Percentiles rank a stretch among this genome's conserved stretches.
These are phyloP conservation scores for Coemansia brasiliensis DNA, from an alignment of 192 early-diverging fungal species.

Conservation along the genomic window DNA sequence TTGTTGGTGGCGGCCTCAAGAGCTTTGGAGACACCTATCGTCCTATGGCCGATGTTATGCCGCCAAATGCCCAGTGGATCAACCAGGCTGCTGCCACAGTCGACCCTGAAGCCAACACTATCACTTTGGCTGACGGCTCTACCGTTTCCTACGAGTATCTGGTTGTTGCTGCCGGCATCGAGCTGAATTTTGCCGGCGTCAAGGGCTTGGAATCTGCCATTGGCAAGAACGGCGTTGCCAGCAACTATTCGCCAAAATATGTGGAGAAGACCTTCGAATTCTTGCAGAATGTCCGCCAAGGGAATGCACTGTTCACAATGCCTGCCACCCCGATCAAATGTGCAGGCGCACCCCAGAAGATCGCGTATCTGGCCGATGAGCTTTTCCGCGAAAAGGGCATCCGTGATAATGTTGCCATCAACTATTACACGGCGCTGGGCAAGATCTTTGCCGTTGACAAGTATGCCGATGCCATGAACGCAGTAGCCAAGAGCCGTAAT, in stretches of 20 bases:
- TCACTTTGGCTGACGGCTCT: constrained; percentile 66
- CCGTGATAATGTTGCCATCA: constrained; percentile 65
- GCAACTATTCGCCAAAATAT: constrained; percentile 75
- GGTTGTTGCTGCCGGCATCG: constrained; percentile 76
- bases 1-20: constrained; percentile 87
- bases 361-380: constrained; percentile 85
- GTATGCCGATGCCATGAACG: constrained; percentile 71
- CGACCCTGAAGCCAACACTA: constrained; percentile 67
- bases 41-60: constrained; percentile 69
- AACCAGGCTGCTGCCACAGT: constrained; percentile 68
- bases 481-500: constrained; percentile 65
- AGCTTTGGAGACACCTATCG: constrained; percentile 65
- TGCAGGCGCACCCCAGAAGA: constrained; percentile 87
- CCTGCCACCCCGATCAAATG: constrained; percentile 87
- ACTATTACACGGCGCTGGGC: constrained; percentile 77
- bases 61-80: constrained; percentile 75
- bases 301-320: constrained; percentile 82
- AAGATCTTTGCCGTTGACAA: constrained; percentile 88
- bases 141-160: constrained; percentile 65
- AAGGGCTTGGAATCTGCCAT: constrained; percentile 72
- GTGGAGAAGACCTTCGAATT: constrained; percentile 76
- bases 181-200: constrained; percentile 74
- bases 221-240: constrained; percentile 79
- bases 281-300: constrained; percentile 58
- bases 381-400: constrained; percentile 68